These are phyloP conservation scores for Aurinia saxatilis DNA, from an alignment of 345 rosid species.

Conservation along the genomic window DNA sequence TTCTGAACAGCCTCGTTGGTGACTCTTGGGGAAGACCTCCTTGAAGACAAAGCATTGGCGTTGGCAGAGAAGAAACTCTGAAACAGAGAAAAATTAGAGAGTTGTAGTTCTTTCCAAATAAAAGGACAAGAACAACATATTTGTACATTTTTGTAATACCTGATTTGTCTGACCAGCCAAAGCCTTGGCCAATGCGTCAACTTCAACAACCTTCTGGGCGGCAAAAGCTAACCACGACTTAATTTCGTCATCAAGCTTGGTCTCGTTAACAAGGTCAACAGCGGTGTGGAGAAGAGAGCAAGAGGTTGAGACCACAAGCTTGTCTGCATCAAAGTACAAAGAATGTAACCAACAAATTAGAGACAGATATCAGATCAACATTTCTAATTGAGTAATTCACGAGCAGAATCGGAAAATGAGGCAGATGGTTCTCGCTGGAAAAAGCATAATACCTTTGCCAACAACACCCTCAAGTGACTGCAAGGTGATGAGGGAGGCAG, in stretches of 20 bases:
- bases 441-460: constrained; percentile 62
- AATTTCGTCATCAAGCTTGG: constrained; percentile 75
- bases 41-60: constrained; percentile 78
- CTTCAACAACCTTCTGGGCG: constrained; percentile 94
- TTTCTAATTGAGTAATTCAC: background rate
- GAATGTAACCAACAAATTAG: background rate
- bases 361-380: background rate
- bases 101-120: background rate
- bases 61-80: constrained; percentile 79
- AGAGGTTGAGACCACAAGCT: constrained; percentile 92
- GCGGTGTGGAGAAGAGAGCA: constrained; percentile 98
- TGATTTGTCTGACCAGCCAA: constrained; percentile 80
- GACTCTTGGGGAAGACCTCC: constrained; percentile 87
- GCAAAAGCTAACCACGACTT: constrained; percentile 98
- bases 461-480: constrained; percentile 60
- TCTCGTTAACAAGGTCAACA: constrained; percentile 85
- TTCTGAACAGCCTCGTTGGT: constrained; percentile 88
- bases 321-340: constrained; percentile 42
- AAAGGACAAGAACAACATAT: background rate
- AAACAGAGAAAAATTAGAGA: constrained; percentile 15
- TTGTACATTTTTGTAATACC: constrained; percentile 31
- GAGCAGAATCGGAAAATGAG: background rate
- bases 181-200: constrained; percentile 86
- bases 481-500: constrained; percentile 62
- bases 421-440: background rate